These are phyloP conservation scores for Candida ulmi DNA, from an alignment of 805 yeast species.

Conservation along the genomic window DNA sequence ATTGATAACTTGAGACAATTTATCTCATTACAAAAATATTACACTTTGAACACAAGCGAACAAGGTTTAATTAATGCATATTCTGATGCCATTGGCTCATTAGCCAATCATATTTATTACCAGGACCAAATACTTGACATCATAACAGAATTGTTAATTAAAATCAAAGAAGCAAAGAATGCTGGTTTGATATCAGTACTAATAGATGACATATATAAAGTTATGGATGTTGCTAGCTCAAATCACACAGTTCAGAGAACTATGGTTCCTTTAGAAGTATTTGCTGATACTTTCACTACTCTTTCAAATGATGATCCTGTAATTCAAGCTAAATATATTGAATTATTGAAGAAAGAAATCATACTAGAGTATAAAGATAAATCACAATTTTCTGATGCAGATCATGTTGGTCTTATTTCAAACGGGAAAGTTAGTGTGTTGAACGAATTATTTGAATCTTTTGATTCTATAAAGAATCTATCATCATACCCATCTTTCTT, in stretches of 20 bases:
- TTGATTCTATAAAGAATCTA: slow-evolving; percentile 9
- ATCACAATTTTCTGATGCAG: slow-evolving; percentile 8
- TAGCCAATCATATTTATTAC: slow-evolving; percentile 77
- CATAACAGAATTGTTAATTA: slow-evolving; percentile 57
- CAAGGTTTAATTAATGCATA: slow-evolving; percentile 36
- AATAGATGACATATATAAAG: slow-evolving; percentile 14
- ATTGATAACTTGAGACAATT: slow-evolving; percentile 67
- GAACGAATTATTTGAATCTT: slow-evolving; percentile 18
- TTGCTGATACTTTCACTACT: slow-evolving; percentile 16
- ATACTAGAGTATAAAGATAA: slow-evolving; percentile 15
- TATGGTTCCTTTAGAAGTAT: slow-evolving; percentile 19
- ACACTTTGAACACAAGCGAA: slow-evolving; percentile 19
- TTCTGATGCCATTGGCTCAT: slow-evolving; percentile 55
- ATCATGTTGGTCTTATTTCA: slow-evolving; percentile 16
- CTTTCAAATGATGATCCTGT: slow-evolving; percentile 5
- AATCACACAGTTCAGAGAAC: slow-evolving; percentile 19
- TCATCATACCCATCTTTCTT: neutral
- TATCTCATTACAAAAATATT: slow-evolving; percentile 39
- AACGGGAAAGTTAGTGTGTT: slow-evolving; percentile 14
- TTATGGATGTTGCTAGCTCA: slow-evolving; percentile 11
- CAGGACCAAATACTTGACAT: slow-evolving; percentile 84
- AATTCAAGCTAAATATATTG: slow-evolving; percentile 15
- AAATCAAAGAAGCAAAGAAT: slow-evolving; percentile 23
- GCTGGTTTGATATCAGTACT: slow-evolving; percentile 4
- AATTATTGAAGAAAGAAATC: slow-evolving; percentile 12